Conservation (phyloP, 345 rosid genomes). For the Toxicodendron radicans region DNA sequence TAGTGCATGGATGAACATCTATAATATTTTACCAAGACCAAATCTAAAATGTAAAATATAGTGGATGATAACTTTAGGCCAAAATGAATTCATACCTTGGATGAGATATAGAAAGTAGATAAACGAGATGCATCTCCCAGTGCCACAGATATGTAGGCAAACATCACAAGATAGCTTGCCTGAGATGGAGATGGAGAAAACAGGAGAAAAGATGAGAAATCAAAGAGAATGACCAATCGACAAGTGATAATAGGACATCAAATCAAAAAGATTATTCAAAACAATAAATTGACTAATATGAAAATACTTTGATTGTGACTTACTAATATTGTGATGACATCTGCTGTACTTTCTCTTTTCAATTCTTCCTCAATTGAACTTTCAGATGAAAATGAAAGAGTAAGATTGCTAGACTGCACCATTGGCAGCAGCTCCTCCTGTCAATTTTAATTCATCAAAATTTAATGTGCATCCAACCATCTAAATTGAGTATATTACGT, state of each 20-base stretch:
- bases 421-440: conserved; percentile 77
- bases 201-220: not conserved
- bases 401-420: conserved; percentile 71
- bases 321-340: conserved; percentile 75
- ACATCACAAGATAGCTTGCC: conserved; percentile 97
- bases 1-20: too few relatives aligned
- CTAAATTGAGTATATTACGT: not conserved
- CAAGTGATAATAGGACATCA: not conserved
- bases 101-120: conserved; percentile 68
- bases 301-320: conserved; percentile 24
- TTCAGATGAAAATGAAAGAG: conserved; percentile 92
- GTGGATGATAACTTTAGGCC: not conserved
- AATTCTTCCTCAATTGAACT: conserved; percentile 97
- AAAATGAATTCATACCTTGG: conserved; percentile 57
- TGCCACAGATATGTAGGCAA: conserved; percentile 82
- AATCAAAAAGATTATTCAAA: conserved; percentile 5
- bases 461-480: not conserved
- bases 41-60: too few relatives aligned
- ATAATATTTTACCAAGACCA: too few relatives aligned
- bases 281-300: conserved; percentile 15
- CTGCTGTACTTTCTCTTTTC: conserved; percentile 96
- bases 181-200: conserved; percentile 28
- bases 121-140: conserved; percentile 71
- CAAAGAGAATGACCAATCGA: conserved; percentile 1
- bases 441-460: conserved; percentile 21